phyloP scores from a whole-genome alignment of 2,329 filamentous ascomycete genomes.

The Penicillium freii region DNA sequence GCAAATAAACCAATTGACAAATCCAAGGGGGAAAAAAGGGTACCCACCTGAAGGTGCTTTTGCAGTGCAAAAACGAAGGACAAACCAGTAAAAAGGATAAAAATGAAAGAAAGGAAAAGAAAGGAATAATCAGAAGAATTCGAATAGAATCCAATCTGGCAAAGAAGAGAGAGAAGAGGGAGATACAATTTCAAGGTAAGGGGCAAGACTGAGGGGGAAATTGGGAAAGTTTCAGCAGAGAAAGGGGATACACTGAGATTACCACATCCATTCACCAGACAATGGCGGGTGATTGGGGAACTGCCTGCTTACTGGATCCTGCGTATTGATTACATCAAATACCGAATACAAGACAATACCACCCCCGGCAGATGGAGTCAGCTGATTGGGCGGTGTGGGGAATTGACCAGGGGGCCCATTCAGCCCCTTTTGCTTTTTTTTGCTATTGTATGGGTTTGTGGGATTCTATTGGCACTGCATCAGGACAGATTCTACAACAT shows the following conservation, averaged over 20 bases:
- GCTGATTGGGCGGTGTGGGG: conserved; percentile 10
- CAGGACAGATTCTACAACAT: not conserved
- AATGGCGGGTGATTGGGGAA: not conserved
- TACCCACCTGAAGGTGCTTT: conserved; percentile 13
- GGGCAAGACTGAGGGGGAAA: conserved; percentile 24
- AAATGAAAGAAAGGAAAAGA: conserved; percentile 14
- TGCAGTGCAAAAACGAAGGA: conserved; percentile 8
- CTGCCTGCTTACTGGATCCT: not conserved
- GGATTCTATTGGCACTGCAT: not conserved
- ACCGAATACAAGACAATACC: conserved; percentile 3
- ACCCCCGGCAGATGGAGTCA: not conserved
- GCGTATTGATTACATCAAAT: not conserved
- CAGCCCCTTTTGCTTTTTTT: conserved; percentile 12
- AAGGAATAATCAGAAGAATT: conserved; percentile 15
- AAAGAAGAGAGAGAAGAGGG: conserved; percentile 17
- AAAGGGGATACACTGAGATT: conserved; percentile 25
- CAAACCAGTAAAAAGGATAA: conserved; percentile 3
- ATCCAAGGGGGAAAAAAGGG: conserved; percentile 1
- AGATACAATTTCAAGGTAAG: conserved; percentile 19
- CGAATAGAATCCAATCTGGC: conserved; percentile 12
- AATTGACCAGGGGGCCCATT: not conserved
- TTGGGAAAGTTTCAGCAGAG: conserved; percentile 27
- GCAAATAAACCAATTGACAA: conserved; percentile 2
- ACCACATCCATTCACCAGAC: conserved; percentile 1
- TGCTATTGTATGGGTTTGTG: not conserved